phyloP scores from a whole-genome alignment of 257 asterid genomes.

The Nicotiana attenuata region DNA sequence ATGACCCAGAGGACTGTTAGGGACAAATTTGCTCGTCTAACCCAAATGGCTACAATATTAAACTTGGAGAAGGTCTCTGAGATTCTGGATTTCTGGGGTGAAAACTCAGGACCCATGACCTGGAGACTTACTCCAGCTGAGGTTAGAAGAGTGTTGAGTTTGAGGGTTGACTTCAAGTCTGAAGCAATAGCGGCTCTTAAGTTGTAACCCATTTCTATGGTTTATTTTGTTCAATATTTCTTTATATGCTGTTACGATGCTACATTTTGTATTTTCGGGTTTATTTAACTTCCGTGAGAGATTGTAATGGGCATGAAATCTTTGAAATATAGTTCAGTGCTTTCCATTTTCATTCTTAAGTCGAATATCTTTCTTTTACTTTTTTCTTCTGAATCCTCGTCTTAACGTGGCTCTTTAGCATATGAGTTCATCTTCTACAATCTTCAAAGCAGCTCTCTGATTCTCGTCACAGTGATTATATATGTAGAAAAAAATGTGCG shows the following conservation, averaged over 20 bases:
- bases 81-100: conserved; percentile 98
- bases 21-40: conserved; percentile 86
- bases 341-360: background rate
- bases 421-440: background rate
- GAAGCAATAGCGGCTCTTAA: conserved; percentile 91
- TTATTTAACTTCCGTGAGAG: background rate
- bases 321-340: background rate
- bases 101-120: conserved; percentile 95
- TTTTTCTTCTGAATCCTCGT: background rate
- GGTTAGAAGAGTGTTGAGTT: conserved; percentile 84
- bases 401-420: background rate
- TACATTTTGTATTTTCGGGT: background rate
- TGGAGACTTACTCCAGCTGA: conserved; percentile 97
- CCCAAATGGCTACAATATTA: conserved; percentile 94
- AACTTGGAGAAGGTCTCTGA: conserved; percentile 93
- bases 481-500: background rate
- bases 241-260: background rate
- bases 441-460: background rate
- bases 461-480: background rate
- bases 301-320: background rate
- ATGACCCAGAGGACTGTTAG: conserved; percentile 94
- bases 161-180: conserved; percentile 85
- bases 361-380: background rate
- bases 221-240: background rate
- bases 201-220: conserved; percentile 32